These are phyloP conservation scores for Yamadazyma diospyri DNA, from an alignment of 1,139 yeast species.

Conservation along the genomic window DNA sequence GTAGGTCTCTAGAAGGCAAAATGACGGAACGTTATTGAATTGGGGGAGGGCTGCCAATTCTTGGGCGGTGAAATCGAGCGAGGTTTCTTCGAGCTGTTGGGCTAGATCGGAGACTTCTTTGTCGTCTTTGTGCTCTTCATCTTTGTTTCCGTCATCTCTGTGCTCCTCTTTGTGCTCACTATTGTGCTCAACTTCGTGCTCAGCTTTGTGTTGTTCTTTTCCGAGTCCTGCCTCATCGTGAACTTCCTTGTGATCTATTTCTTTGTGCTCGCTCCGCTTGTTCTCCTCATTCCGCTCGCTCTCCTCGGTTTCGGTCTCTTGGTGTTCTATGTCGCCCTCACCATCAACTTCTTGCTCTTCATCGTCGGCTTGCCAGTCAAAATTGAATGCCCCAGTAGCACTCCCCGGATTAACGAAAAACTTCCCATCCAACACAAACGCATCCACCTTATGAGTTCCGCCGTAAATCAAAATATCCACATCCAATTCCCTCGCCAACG, in stretches of 20 bases:
- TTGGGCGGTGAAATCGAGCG: slow-evolving; percentile 15
- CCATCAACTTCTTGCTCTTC: slow-evolving; percentile 47
- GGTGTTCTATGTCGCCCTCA: slow-evolving; percentile 32
- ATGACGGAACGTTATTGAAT: slow-evolving; percentile 52
- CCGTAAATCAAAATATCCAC: slow-evolving; percentile 95
- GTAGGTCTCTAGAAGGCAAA: slow-evolving; percentile 81
- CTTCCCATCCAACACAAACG: slow-evolving; percentile 87
- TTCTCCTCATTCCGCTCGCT: slow-evolving; percentile 15
- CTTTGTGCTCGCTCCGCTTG: slow-evolving; percentile 14
- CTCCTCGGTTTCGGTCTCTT: slow-evolving; percentile 24
- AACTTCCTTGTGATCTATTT: slow-evolving; percentile 10
- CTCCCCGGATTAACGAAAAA: slow-evolving; percentile 95
- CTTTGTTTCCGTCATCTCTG: slow-evolving; percentile 11
- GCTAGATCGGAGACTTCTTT: neutral
- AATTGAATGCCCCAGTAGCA: slow-evolving; percentile 84
- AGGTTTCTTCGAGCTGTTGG: slow-evolving; percentile 5
- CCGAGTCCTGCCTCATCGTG: slow-evolving; percentile 21
- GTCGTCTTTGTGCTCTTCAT: slow-evolving; percentile 10
- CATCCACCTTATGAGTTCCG: slow-evolving; percentile 92
- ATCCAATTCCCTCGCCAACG: slow-evolving; percentile 85
- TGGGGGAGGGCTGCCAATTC: slow-evolving; percentile 18
- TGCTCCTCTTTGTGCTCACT: slow-evolving; percentile 9
- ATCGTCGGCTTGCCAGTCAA: slow-evolving; percentile 40
- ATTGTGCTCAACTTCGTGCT: slow-evolving; percentile 10
- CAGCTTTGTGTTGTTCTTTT: slow-evolving; percentile 23